Evolutionary conservation across 2,329 filamentous ascomycete species (phyloP).

Genomic region (Paradendryphiella salina): DNA sequence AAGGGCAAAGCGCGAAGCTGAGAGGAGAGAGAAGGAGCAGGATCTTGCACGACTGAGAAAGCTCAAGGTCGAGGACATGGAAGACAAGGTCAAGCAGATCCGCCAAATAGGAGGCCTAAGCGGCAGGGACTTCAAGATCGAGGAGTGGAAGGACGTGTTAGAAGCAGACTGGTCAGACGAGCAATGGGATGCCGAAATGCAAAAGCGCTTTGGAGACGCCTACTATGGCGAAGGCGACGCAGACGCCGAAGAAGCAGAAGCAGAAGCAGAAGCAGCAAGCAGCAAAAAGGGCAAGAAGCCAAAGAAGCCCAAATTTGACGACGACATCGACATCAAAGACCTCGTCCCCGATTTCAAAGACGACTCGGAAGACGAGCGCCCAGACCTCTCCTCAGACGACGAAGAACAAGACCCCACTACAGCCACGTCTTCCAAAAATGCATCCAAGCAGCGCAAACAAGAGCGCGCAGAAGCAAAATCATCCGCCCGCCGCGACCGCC

Average conservation of each 20-base stretch:
- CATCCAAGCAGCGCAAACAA: slow-evolving; percentile 52
- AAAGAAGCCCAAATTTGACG: slow-evolving; percentile 90
- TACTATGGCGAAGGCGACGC: slow-evolving; percentile 78
- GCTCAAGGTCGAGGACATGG: slow-evolving; percentile 87
- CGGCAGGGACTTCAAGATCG: slow-evolving; percentile 67
- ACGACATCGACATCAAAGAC: slow-evolving; percentile 97
- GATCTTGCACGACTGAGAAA: slow-evolving; percentile 84
- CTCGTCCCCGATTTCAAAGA: slow-evolving; percentile 85
- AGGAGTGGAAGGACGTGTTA: slow-evolving; percentile 82
- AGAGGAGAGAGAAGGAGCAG: slow-evolving; percentile 73
- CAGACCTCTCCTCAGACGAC: slow-evolving; percentile 63
- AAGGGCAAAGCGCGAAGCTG: slow-evolving; percentile 74
- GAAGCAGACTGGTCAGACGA: slow-evolving; percentile 88
- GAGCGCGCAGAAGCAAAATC: slow-evolving; percentile 64
- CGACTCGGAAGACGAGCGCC: slow-evolving; percentile 69
- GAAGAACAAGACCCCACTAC: slow-evolving; percentile 29
- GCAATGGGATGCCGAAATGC: slow-evolving; percentile 90
- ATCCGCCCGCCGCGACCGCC: slow-evolving; percentile 76
- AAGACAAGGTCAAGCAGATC: slow-evolving; percentile 83
- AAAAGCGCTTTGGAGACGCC: slow-evolving; percentile 80
- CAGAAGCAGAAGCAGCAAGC: slow-evolving; percentile 46
- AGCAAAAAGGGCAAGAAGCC: slow-evolving; percentile 55
- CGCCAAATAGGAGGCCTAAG: slow-evolving; percentile 82
- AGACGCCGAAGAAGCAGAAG: slow-evolving; percentile 2
- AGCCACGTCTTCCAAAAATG: slow-evolving; percentile 39